Conservation (phyloP, 2,329 filamentous ascomycete genomes). For the Cytospora schulzeri region DNA sequence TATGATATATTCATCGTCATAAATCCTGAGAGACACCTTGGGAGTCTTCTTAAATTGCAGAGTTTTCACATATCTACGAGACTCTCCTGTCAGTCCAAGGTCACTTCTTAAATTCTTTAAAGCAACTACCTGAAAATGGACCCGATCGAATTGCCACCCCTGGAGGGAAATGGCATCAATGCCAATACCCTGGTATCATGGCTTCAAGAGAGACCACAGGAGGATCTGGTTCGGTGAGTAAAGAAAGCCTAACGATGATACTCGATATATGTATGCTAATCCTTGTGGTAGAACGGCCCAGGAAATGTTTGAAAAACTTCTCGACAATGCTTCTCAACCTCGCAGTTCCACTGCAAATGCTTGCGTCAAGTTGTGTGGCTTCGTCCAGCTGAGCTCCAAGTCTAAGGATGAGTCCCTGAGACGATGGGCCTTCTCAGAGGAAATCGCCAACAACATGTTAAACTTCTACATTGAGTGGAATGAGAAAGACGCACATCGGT, state of each 20-base stretch:
- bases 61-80: constrained; percentile 8
- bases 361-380: constrained; percentile 62
- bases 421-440: constrained; percentile 54
- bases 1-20: background rate
- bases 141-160: constrained; percentile 23
- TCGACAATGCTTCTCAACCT: constrained; percentile 54
- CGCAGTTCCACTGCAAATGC: constrained; percentile 58
- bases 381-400: constrained; percentile 61
- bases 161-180: constrained; percentile 32
- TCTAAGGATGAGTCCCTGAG: constrained; percentile 47
- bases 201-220: constrained; percentile 31
- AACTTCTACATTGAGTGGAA: constrained; percentile 69
- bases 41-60: constrained; percentile 1
- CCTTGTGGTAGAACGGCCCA: constrained; percentile 37
- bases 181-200: constrained; percentile 34
- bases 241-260: background rate
- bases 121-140: constrained; percentile 20
- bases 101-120: background rate
- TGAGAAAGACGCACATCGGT: constrained; percentile 65
- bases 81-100: background rate
- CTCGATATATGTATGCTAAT: constrained; percentile 8
- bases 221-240: constrained; percentile 22
- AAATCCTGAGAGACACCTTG: background rate
- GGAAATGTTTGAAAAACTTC: constrained; percentile 50
- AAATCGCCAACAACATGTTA: constrained; percentile 54